These are phyloP conservation scores for Otatea glauca DNA, from an alignment of 176 grass and related monocot genomes.

Conservation along the genomic window DNA sequence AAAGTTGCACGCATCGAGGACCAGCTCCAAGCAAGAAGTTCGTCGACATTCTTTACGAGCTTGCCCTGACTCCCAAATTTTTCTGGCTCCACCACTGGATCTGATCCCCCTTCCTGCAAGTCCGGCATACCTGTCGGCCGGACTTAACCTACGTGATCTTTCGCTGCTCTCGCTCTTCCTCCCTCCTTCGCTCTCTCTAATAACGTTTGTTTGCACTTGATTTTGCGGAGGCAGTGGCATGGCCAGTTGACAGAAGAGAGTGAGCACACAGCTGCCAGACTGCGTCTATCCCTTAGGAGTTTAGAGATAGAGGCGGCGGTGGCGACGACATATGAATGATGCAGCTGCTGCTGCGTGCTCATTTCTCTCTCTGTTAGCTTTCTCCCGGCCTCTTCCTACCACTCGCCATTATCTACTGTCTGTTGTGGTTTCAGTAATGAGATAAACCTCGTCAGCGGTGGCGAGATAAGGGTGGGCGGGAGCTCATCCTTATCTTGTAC, in stretches of 20 bases:
- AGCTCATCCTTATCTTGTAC: constrained; percentile 47
- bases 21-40: too few relatives aligned
- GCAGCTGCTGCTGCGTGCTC: constrained; percentile 53
- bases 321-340: constrained; percentile 25
- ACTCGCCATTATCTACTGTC: constrained; percentile 20
- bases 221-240: background rate
- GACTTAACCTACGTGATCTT: background rate
- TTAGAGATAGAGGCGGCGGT: too few relatives aligned
- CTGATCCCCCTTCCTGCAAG: constrained; percentile 42
- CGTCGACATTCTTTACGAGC: too few relatives aligned
- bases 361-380: constrained; percentile 59
- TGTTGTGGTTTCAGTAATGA: background rate
- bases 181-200: background rate
- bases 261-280: constrained; percentile 56
- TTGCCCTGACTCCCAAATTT: too few relatives aligned
- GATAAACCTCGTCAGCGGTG: background rate
- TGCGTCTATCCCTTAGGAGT: constrained; percentile 34
- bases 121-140: background rate
- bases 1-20: too few relatives aligned
- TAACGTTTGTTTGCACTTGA: background rate
- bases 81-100: too few relatives aligned
- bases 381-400: constrained; percentile 15
- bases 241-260: constrained; percentile 63
- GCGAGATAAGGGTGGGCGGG: constrained; percentile 28
- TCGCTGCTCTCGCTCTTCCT: background rate